Percentiles rank a stretch among this genome's conserved stretches.
These are phyloP conservation scores for Pythium dissimile DNA, from an alignment of 352 stramenopile genomes.

Conservation along the genomic window DNA sequence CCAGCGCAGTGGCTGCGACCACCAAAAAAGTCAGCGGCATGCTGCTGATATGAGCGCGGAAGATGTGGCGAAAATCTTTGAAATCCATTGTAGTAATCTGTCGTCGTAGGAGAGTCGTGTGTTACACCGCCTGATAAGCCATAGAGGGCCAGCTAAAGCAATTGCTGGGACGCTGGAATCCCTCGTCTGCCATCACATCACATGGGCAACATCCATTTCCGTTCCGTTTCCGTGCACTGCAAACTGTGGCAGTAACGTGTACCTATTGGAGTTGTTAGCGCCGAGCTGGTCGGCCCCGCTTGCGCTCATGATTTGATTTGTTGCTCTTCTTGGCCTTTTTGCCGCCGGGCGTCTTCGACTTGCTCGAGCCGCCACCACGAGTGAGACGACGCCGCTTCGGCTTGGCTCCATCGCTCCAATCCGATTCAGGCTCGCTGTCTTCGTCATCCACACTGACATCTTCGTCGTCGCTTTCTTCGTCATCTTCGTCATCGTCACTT, in stretches of 20 bases:
- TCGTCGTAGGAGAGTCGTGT: too few relatives aligned
- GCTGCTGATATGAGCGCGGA: constrained; percentile 18
- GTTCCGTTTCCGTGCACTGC: background rate
- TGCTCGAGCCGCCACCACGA: background rate
- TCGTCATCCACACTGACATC: constrained; percentile 25
- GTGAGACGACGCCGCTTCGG: constrained; percentile 28
- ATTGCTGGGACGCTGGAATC: constrained; percentile 9
- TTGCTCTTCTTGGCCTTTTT: constrained; percentile 12
- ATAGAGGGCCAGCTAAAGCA: background rate
- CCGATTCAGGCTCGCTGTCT: constrained; percentile 27
- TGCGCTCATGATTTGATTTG: constrained; percentile 5
- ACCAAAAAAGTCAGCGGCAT: constrained; percentile 8
- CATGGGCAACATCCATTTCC: background rate
- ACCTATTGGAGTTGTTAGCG: background rate
- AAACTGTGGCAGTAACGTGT: too few relatives aligned
- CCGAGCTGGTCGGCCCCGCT: constrained; percentile 2
- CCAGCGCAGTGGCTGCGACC: constrained; percentile 25
- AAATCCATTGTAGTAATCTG: constrained; percentile 3
- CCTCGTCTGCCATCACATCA: background rate
- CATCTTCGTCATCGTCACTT: constrained; percentile 58
- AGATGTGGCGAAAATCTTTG: background rate
- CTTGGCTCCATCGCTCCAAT: constrained; percentile 37
- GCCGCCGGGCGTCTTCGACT: background rate
- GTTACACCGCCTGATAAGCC: too few relatives aligned
- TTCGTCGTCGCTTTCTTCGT: constrained; percentile 35